Percentiles rank a stretch among this genome's conserved stretches.
These are phyloP conservation scores for Hibiscus trionum DNA, from an alignment of 345 rosid genomes.

Conservation along the genomic window DNA sequence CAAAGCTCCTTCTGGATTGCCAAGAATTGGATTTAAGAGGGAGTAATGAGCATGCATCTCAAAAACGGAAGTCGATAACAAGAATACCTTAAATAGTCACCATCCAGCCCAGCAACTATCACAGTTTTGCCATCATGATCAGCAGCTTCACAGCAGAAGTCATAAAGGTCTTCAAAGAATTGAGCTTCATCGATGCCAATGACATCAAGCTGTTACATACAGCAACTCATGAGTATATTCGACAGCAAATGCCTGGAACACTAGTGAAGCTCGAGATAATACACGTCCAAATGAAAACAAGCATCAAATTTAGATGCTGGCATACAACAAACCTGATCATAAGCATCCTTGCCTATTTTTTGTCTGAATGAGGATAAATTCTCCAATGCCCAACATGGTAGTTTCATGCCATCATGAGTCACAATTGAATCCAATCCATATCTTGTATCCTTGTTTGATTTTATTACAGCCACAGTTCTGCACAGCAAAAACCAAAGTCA, in stretches of 20 bases:
- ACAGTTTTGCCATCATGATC: constrained; percentile 79
- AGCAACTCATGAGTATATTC: constrained; percentile 5
- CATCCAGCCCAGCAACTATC: constrained; percentile 86
- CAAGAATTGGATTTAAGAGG: neutral
- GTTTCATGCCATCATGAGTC: constrained; percentile 73
- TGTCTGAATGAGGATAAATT: constrained; percentile 50
- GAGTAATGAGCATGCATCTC: neutral
- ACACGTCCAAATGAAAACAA: neutral
- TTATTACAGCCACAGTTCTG: constrained; percentile 69
- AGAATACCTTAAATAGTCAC: constrained; percentile 71
- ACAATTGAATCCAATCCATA: constrained; percentile 68
- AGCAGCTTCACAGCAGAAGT: constrained; percentile 83
- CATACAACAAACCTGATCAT: constrained; percentile 36
- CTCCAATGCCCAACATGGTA: constrained; percentile 63
- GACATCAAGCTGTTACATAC: constrained; percentile 59
- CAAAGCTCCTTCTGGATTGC: constrained; percentile 65
- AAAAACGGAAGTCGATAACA: neutral
- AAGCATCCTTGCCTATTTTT: constrained; percentile 51
- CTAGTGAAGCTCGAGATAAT: neutral
- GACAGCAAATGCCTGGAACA: neutral
- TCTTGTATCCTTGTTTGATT: constrained; percentile 73
- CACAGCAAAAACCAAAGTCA: neutral
- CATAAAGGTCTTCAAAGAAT: constrained; percentile 79
- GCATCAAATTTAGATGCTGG: neutral
- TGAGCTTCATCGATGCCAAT: constrained; percentile 97